Evolutionary conservation across 257 asterid genomes (phyloP).

Genomic region (Echium plantagineum): DNA sequence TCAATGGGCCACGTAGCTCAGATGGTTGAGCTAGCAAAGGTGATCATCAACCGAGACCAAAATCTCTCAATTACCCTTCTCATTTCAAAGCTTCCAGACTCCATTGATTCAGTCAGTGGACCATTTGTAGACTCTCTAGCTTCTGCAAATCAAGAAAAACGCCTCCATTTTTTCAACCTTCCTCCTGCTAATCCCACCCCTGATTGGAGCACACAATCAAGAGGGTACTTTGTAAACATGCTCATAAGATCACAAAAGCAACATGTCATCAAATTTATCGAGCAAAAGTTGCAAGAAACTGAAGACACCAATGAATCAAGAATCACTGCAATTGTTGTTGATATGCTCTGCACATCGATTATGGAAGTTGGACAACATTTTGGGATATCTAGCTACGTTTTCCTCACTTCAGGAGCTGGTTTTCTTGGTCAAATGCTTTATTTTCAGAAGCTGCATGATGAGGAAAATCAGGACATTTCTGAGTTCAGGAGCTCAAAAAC

Average conservation of each 20-base stretch:
- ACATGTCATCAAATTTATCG: conserved; percentile 28
- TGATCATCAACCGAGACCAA: conserved; percentile 19
- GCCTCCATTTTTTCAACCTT: conserved; percentile 37
- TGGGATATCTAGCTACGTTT: conserved; percentile 31
- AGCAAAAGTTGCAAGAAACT: conserved; percentile 1
- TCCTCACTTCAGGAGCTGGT: conserved; percentile 52
- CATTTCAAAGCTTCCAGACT: conserved; percentile 37
- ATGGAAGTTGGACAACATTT: conserved; percentile 44
- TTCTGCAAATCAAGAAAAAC: conserved; percentile 11
- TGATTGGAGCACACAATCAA: conserved; percentile 51
- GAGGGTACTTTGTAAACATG: conserved; percentile 44
- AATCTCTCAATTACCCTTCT: conserved; percentile 35
- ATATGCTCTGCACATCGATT: conserved; percentile 56
- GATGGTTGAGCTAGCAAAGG: conserved; percentile 45
- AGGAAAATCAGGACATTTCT: conserved; percentile 25
- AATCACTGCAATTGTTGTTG: conserved; percentile 29
- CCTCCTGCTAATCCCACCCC: conserved; percentile 36
- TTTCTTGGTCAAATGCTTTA: conserved; percentile 54
- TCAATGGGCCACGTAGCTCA: conserved; percentile 58
- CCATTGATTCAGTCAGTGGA: conserved; percentile 44
- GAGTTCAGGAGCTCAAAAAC: conserved; percentile 20
- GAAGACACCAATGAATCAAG: no score
- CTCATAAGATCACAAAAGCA: conserved; percentile 35
- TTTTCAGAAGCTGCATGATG: conserved; percentile 49
- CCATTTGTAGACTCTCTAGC: conserved; percentile 33